Evolutionary conservation across 495 filamentous ascomycete genomes (phyloP).

Genomic region (Neurospora sp.): DNA sequence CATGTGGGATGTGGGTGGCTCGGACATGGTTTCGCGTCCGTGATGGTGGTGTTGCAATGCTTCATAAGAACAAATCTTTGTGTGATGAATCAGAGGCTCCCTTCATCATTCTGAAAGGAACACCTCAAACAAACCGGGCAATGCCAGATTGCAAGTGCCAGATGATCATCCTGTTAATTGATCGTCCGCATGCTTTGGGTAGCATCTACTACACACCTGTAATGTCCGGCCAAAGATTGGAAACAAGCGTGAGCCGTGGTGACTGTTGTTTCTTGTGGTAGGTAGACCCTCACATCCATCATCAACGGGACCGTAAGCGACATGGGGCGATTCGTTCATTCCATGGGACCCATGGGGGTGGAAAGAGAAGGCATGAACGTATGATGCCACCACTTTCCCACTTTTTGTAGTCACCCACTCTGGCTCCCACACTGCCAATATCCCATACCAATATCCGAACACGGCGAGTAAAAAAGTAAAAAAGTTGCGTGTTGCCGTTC

Average conservation of each 20-base stretch:
- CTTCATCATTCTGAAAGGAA: not conserved
- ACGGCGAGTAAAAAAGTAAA: not conserved
- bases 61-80: not conserved
- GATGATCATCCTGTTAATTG: not conserved
- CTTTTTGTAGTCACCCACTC: not conserved
- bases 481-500: not conserved
- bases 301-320: not conserved
- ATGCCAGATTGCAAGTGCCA: not conserved
- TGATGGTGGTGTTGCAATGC: not conserved
- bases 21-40: not conserved
- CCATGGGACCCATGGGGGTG: not conserved
- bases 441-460: not conserved
- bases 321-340: not conserved
- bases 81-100: not conserved
- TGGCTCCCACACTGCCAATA: not conserved
- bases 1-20: not conserved
- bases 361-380: not conserved
- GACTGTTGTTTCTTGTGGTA: not conserved
- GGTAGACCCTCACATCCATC: not conserved
- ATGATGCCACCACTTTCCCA: not conserved
- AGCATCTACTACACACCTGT: not conserved
- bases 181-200: not conserved
- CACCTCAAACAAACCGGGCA: not conserved
- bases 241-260: not conserved
- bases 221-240: not conserved